Evolutionary conservation across 208 protist genomes (phyloP), one percentile per base, ranked within the genome.

Genomic region (Balamuthia mandrillaris): DNA sequence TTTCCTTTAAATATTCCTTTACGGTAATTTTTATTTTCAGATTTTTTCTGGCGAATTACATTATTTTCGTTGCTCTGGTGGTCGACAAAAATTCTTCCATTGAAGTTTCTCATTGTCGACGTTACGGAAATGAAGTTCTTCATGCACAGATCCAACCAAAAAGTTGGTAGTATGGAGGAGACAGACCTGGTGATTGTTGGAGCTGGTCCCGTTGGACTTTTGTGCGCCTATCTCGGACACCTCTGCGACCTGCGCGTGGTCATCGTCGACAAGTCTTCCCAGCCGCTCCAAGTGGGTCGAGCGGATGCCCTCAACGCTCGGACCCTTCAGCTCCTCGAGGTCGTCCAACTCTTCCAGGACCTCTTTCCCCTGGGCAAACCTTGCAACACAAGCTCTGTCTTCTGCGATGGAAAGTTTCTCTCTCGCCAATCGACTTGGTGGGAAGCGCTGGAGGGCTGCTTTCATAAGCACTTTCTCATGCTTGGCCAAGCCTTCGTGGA

Each of bases 301-400:
- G 72, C 72, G 35, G 72, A 81, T 27, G 72, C 72, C 72, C 37
- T 81, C 52, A 81, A 81, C 33, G 58, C 52, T 51, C 31, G 72
- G 18, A 81, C 37, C 51, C 72, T 60, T 35, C 52, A 81, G 41
- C n/a, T 44, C 21, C 37, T 81, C 29, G 72, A 81, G 29, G 72
- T 81, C 37, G 41, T 81, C 21, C 44, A 45, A 35, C 44, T 54
- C n/a, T 18, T 81, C 37, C 18, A 81, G 37, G 44, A 81, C 18
- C 51, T 81, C 44, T 16, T 33, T 21, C 33, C 72, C 42, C n/a
- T 51, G 35, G 72, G 72, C 56, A 27, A 39, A 33, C 31, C 31
- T 27, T 63, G 56, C 56, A 63, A 63, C 56, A 63, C 72, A 24
- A 56, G 41, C 41, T 81, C 72, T 41, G 58, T 45, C 35, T 81